Evolutionary conservation across 345 rosid species (phyloP).

Genomic region (Populus euphratica): DNA sequence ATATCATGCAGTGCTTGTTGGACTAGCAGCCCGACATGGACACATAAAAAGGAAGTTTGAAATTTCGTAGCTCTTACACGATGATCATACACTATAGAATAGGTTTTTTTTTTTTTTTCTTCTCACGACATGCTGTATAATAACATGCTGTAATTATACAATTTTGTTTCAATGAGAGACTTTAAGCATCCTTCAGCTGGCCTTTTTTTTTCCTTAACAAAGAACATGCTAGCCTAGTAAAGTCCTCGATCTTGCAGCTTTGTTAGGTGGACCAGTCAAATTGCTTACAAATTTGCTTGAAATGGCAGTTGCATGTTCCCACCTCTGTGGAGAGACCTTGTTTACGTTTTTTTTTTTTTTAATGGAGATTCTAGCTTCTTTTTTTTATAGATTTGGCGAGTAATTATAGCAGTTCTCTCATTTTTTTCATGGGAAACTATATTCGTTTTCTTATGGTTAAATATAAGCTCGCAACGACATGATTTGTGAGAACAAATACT

Average conservation of each 20-base stretch:
- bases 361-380: too few relatives aligned
- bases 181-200: not conserved
- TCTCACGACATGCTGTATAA: too few relatives aligned
- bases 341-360: not conserved
- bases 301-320: not conserved
- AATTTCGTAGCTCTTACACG: not conserved
- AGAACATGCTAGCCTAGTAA: not conserved
- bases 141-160: not conserved
- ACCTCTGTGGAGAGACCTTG: not conserved
- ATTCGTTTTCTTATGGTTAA: too few relatives aligned
- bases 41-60: not conserved
- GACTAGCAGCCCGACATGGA: not conserved
- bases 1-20: not conserved
- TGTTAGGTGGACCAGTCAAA: not conserved
- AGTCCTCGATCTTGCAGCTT: not conserved
- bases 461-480: too few relatives aligned
- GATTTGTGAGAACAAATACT: too few relatives aligned
- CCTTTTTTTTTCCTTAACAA: not conserved
- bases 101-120: not conserved
- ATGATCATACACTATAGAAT: not conserved
- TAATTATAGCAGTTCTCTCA: too few relatives aligned
- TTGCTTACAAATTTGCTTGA: not conserved
- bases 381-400: not conserved
- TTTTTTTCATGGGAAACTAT: too few relatives aligned
- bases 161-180: not conserved